A percentile compares a stretch with the other conserved stretches of the same genome.
Conservation (phyloP, 495 filamentous ascomycete species). For the Lindgomyces ingoldianus region DNA sequence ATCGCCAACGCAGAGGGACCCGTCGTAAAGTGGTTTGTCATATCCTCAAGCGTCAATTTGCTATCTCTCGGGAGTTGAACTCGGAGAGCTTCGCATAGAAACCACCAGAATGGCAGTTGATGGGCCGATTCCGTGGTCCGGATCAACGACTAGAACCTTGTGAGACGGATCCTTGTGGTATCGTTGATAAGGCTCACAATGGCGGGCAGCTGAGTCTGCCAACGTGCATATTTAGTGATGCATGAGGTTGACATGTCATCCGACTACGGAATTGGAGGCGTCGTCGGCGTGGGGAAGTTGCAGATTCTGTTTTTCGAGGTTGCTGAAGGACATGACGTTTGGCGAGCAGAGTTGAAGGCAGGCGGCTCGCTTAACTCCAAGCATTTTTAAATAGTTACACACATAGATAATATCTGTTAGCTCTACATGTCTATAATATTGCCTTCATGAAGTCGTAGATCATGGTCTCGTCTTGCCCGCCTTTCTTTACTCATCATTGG, state of each 20-base stretch:
- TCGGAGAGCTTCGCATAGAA: background rate
- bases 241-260: constrained; percentile 3
- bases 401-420: background rate
- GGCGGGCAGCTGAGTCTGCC: constrained; percentile 4
- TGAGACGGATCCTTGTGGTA: background rate
- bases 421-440: background rate
- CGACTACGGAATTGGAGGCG: background rate
- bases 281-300: constrained; percentile 20
- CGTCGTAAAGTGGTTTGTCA: constrained; percentile 15
- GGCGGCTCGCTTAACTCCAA: constrained; percentile 17
- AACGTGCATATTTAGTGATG: constrained; percentile 8
- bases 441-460: background rate
- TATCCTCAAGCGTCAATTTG: constrained; percentile 5
- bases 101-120: background rate
- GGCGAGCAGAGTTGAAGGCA: background rate
- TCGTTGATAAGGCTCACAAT: constrained; percentile 18
- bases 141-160: constrained; percentile 2
- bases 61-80: constrained; percentile 12
- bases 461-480: background rate
- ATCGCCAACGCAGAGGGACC: constrained; percentile 27
- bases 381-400: background rate
- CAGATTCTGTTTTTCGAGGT: background rate
- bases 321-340: constrained; percentile 7
- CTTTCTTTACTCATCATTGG: background rate
- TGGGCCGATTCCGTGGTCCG: constrained; percentile 5